phyloP scores from a whole-genome alignment of 2,329 filamentous ascomycete species.

The Cladophialophora carrionii region DNA sequence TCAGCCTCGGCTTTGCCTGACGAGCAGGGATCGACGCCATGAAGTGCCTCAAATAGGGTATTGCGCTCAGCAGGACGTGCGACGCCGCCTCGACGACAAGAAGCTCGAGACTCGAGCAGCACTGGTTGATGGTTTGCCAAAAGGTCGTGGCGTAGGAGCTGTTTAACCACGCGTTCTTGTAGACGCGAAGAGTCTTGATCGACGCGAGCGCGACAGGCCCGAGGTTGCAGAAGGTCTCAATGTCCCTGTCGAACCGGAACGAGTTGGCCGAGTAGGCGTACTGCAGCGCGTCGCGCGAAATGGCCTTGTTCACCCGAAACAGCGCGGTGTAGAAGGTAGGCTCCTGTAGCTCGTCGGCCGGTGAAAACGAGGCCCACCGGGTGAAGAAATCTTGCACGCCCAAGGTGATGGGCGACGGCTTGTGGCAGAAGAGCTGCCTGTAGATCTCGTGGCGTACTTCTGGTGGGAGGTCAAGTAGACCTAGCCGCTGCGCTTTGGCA shows the following conservation, averaged over 20 bases:
- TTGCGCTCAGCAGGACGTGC: conserved; percentile 20
- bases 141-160: conserved; percentile 10
- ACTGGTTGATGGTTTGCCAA: conserved; percentile 23
- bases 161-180: conserved; percentile 20
- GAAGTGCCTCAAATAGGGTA: conserved; percentile 30
- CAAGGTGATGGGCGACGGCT: conserved; percentile 21
- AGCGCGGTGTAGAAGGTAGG: conserved; percentile 29
- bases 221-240: conserved; percentile 23
- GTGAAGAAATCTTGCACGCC: conserved; percentile 12
- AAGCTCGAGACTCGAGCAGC: conserved; percentile 21
- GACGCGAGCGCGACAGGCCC: conserved; percentile 22
- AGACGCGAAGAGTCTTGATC: conserved; percentile 26
- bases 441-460: conserved; percentile 33
- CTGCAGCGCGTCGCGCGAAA: conserved; percentile 30
- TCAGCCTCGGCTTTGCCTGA: conserved; percentile 19
- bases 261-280: conserved; percentile 31
- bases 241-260: conserved; percentile 25
- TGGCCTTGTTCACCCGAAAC: conserved; percentile 31
- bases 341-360: conserved; percentile 9
- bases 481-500: not conserved
- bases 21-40: conserved; percentile 10
- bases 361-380: conserved; percentile 6
- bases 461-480: conserved; percentile 25
- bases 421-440: conserved; percentile 27
- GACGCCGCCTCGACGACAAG: conserved; percentile 23